phyloP scores from a whole-genome alignment of 1,139 yeast species.

The Saccharomyces hybrid region DNA sequence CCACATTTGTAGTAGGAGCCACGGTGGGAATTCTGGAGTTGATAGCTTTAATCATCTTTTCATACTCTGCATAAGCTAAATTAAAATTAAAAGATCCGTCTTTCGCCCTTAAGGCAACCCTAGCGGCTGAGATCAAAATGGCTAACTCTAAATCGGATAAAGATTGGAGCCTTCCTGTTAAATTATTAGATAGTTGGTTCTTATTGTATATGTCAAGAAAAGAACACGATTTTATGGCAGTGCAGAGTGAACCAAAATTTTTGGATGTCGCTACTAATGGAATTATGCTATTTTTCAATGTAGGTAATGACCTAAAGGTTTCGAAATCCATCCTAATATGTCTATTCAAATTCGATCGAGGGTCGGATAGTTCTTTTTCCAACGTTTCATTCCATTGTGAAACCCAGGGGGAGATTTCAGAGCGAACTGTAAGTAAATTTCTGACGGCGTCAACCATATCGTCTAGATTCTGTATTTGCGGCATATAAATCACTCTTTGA shows the following conservation, averaged over 20 bases:
- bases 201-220: conserved; percentile 18
- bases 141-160: conserved; percentile 65
- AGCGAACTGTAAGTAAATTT: conserved; percentile 27
- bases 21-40: conserved; percentile 40
- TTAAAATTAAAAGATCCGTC: conserved; percentile 58
- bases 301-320: conserved; percentile 52
- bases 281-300: conserved; percentile 45
- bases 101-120: conserved; percentile 56
- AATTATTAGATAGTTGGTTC: conserved; percentile 26
- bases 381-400: conserved; percentile 47
- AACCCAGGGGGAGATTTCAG: conserved; percentile 14
- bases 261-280: conserved; percentile 35
- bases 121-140: conserved; percentile 62
- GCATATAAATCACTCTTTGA: conserved; percentile 61
- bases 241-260: conserved; percentile 12
- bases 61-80: conserved; percentile 70
- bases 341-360: conserved; percentile 31
- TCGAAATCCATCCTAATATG: conserved; percentile 44
- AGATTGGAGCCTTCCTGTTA: conserved; percentile 32
- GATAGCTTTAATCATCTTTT: conserved; percentile 42
- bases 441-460: conserved; percentile 36
- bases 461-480: conserved; percentile 41
- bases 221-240: conserved; percentile 14
- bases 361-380: conserved; percentile 28
- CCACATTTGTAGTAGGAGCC: conserved; percentile 32